Conservation (phyloP, 2,329 filamentous ascomycete genomes). For the Xylariaceae sp. region DNA sequence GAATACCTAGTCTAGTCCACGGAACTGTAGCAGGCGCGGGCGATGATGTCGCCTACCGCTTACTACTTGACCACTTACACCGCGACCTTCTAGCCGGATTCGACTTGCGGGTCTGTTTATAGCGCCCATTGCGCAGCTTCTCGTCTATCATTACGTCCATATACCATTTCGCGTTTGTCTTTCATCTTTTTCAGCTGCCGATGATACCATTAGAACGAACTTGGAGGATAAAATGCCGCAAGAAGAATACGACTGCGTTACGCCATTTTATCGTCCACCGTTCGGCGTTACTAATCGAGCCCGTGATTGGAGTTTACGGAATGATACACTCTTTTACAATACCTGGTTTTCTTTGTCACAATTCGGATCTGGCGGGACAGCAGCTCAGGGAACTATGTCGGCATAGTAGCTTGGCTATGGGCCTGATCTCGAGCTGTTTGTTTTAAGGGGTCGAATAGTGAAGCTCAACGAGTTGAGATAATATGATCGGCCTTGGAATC, state of each 20-base stretch:
- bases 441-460: conserved; percentile 4
- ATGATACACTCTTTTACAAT: conserved; percentile 3
- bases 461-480: conserved; percentile 4
- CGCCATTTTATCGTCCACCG: conserved; percentile 17
- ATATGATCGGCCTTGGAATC: conserved; percentile 5
- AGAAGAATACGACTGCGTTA: conserved; percentile 23
- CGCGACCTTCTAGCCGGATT: conserved; percentile 5
- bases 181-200: conserved; percentile 20
- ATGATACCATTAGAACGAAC: conserved; percentile 35
- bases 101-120: conserved; percentile 14
- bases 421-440: conserved; percentile 17
- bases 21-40: conserved; percentile 22
- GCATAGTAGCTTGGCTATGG: conserved; percentile 24
- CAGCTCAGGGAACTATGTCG: conserved; percentile 16
- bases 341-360: neutral
- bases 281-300: conserved; percentile 10
- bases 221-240: conserved; percentile 20
- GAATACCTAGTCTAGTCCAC: conserved; percentile 21
- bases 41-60: conserved; percentile 6
- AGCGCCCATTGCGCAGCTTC: conserved; percentile 6
- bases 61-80: neutral
- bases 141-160: conserved; percentile 17
- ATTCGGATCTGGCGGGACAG: conserved; percentile 20
- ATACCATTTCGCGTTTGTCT: conserved; percentile 19
- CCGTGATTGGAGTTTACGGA: conserved; percentile 15